Percentiles rank a stretch among this genome's conserved stretches.
Conservation (phyloP, 768 basidiomycete genomes). For the Mrakia gelida region DNA sequence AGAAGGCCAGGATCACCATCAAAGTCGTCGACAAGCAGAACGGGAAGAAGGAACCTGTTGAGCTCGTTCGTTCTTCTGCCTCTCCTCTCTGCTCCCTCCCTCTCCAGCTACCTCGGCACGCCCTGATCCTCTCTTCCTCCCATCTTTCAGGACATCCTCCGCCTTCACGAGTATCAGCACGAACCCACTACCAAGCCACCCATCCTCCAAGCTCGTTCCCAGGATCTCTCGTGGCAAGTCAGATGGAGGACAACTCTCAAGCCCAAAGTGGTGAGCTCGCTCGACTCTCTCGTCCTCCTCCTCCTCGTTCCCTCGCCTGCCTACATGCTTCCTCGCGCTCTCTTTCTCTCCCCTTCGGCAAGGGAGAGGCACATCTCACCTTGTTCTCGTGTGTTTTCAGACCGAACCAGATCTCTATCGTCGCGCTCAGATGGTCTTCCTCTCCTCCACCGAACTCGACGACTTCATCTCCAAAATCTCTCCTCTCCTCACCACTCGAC, state of each 20-base stretch:
- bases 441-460: neutral
- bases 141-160: neutral
- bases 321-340: neutral
- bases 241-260: neutral
- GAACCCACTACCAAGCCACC: neutral
- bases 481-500: neutral
- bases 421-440: neutral
- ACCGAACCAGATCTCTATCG: neutral
- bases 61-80: neutral
- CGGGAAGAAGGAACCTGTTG: neutral
- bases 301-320: neutral
- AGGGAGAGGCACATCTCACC: neutral
- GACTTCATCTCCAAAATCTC: neutral
- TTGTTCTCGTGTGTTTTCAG: neutral
- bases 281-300: neutral
- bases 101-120: neutral
- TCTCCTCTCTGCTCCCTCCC: neutral
- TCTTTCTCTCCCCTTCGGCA: neutral
- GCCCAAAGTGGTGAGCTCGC: neutral
- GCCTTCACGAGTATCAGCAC: neutral
- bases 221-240: neutral
- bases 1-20: neutral
- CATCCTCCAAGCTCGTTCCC: neutral
- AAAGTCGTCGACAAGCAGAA: neutral
- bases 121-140: neutral